Base-by-base conservation (phyloP, 2,329 filamentous ascomycete species). In the Westerdykella aurantiaca region DNA sequence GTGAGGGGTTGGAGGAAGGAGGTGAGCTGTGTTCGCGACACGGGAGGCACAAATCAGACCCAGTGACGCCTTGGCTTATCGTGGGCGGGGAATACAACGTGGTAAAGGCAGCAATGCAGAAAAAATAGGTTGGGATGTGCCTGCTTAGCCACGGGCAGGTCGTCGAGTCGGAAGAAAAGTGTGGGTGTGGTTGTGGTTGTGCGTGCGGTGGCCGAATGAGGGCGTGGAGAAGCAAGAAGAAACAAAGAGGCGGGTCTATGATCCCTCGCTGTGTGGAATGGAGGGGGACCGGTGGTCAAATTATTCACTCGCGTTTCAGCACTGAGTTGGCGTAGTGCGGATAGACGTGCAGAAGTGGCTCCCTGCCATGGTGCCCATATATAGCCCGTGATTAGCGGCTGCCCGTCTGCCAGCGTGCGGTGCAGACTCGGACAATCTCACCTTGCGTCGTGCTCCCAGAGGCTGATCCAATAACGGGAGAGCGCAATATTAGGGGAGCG, bases 41-140 rank as follows among this genome's bases (percentile, higher is more conserved):
- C 51, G 49, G 42, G 45, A 54, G 54, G 58, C 53, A 62, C 55
- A 67, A 62, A 63, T 59, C 55, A 57, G 57, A 62, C 63, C 63
- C 63, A 64, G 63, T 61, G 60, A 62, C 45, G 52, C 48, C 60
- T 62, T 58, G 60, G 61, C 63, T 66, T 66, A 66, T 67, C 59
- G 57, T 60, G 57, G 58, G 61, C 59, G 52, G 50, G 50, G 51
- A 58, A 47, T 53, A 48, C 50, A 56, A 47, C 50, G 54, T 51
- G 49, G 53, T 63, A 63, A 53, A 66, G 61, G 63, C 63, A 62
- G 63, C 64, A 65, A 63, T 66, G 64, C 64, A 67, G 59, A 54
- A 60, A 21, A 57, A 55, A 48, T 53, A 48, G 61, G 60, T 61
- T 60, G 52, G 57, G 51, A 57, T 55, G 54, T 56, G 37, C 55